A percentile compares a stretch with the other conserved stretches of the same genome.
Conservation (phyloP, 306 rosid species). For the Lupinus albus region DNA sequence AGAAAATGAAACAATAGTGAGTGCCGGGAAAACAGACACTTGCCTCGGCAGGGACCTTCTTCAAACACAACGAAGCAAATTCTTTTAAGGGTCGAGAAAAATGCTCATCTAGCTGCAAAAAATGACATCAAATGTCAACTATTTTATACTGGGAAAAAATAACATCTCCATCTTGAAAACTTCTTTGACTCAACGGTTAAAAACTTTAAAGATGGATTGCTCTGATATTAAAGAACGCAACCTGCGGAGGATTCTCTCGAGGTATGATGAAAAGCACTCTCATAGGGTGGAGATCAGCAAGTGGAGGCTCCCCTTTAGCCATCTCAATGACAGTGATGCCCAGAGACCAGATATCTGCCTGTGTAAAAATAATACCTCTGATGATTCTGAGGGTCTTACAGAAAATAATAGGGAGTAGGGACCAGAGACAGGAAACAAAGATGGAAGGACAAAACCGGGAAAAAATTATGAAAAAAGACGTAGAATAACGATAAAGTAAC, state of each 20-base stretch:
- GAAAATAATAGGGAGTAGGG: conserved; percentile 23
- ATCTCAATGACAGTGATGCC: conserved; percentile 98
- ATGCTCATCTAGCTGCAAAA: conserved; percentile 93
- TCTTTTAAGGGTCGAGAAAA: conserved; percentile 96
- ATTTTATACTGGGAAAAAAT: conserved; percentile 26
- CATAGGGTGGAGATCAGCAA: conserved; percentile 98
- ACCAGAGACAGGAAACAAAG: conserved; percentile 22
- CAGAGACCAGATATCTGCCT: conserved; percentile 99
- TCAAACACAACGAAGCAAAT: conserved; percentile 85
- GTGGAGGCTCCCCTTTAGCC: conserved; percentile 99
- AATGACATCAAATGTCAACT: conserved; percentile 40
- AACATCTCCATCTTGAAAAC: conserved; percentile 29
- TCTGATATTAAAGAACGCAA: conserved; percentile 36
- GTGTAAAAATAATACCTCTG: conserved; percentile 50
- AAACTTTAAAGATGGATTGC: conserved; percentile 29
- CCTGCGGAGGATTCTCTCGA: conserved; percentile 99
- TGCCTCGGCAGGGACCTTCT: conserved; percentile 96
- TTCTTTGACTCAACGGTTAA: conserved; percentile 24
- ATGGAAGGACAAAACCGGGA: conserved; percentile 23
- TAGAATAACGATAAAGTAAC: conserved; percentile 49
- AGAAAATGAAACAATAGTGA: conserved; percentile 35
- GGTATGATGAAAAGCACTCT: conserved; percentile 98
- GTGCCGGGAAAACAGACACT: conserved; percentile 37
- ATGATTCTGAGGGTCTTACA: conserved; percentile 37
- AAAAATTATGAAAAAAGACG: neutral